phyloP scores from a whole-genome alignment of 345 rosid genomes.

The Rhodamnia rubescens region DNA sequence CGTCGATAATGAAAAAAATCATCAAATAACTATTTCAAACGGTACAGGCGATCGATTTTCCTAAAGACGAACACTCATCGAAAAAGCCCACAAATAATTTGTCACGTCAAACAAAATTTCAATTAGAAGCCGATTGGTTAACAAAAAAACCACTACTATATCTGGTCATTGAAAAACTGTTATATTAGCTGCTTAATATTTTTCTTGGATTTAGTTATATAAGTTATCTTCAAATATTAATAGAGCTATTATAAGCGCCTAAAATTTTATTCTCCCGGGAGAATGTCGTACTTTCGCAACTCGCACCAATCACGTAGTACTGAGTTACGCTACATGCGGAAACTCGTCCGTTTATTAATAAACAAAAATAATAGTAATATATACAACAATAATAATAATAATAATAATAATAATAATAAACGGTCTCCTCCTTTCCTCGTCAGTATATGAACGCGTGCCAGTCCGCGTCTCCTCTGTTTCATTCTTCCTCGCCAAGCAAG shows the following conservation, averaged over 20 bases:
- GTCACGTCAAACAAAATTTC: neutral
- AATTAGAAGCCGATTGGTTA: fast-evolving
- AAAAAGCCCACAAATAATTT: fast-evolving
- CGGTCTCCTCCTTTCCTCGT: neutral
- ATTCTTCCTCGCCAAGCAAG: neutral
- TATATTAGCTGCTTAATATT: neutral
- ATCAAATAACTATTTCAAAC: too few species aligned
- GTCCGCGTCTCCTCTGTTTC: neutral
- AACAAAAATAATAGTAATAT: neutral
- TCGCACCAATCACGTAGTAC: neutral
- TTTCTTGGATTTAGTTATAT: fast-evolving
- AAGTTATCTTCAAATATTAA: neutral
- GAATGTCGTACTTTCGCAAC: neutral
- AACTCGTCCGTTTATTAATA: neutral
- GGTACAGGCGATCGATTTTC: too few species aligned
- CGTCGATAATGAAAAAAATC: too few species aligned
- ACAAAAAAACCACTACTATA: neutral
- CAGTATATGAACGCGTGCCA: neutral
- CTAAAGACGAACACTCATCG: too few species aligned
- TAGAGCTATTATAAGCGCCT: neutral
- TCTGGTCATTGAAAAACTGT: neutral
- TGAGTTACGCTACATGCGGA: neutral
- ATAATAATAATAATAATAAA: too few species aligned
- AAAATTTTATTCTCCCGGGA: neutral
- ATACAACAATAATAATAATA: neutral